These are phyloP conservation scores for Teunomyces aglyptinius DNA, from an alignment of 805 yeast genomes.

Conservation along the genomic window DNA sequence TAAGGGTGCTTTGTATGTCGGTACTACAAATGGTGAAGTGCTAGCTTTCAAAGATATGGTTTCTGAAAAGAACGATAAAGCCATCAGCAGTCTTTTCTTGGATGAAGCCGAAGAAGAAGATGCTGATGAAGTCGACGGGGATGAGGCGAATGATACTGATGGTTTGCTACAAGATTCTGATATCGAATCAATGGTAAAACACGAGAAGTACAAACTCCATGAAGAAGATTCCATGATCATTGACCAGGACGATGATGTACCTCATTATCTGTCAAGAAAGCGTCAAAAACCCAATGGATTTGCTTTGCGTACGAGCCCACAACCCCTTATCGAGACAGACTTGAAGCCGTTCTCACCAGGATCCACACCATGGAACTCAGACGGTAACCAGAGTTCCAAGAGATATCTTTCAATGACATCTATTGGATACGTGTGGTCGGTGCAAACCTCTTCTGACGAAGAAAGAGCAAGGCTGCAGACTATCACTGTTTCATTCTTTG, in stretches of 20 bases:
- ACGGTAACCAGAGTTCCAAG: conserved; percentile 32
- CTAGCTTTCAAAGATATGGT: conserved; percentile 20
- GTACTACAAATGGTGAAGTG: conserved; percentile 44
- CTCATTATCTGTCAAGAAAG: conserved; percentile 15
- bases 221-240: conserved; percentile 37
- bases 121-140: conserved; percentile 22
- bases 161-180: conserved; percentile 14
- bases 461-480: conserved; percentile 44
- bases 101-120: conserved; percentile 15
- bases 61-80: conserved; percentile 9
- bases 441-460: conserved; percentile 34
- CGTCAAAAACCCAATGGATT: conserved; percentile 21
- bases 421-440: conserved; percentile 80
- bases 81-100: conserved; percentile 8
- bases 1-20: conserved; percentile 32
- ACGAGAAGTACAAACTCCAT: conserved; percentile 13
- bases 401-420: conserved; percentile 79
- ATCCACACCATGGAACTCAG: conserved; percentile 69
- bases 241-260: conserved; percentile 29
- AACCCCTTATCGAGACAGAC: conserved; percentile 23
- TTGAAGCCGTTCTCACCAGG: conserved; percentile 80
- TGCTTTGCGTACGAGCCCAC: conserved; percentile 22
- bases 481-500: conserved; percentile 86
- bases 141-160: conserved; percentile 20
- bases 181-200: conserved; percentile 12